Base-by-base conservation (phyloP, 768 basidiomycete genomes). In the Kwoniella botswanensis region DNA sequence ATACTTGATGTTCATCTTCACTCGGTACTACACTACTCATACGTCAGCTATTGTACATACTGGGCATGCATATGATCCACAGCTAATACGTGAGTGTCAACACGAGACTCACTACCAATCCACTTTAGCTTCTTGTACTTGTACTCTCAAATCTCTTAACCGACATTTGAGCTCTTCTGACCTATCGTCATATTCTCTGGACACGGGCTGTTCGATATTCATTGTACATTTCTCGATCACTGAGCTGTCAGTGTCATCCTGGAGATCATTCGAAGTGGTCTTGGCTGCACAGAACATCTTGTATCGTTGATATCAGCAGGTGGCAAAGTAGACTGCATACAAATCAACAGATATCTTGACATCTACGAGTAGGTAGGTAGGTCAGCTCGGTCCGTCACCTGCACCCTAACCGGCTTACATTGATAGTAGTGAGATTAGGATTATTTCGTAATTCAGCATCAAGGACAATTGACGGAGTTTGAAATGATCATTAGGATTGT, bases 1-100 rank as follows among this genome's bases (percentile, higher is more conserved):
- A 1, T 22, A 76, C 77, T 72, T 80, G 82, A 73, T 82, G 82
- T 63, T 80, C 82, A 52, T 82, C 82, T 61, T 80, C 82, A 56
- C 74, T 79, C 4, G 80, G 78, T 17, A 82, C 76, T 21, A 81
- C 71, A 63, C 82, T 82, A 62, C 7, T 12, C 29, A 24, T 18
- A 18, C 44, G n/a, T 21, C 17, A 26, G 58, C 11, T 13, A 41
- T 26, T 22, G 35, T 6, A 55, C 50, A 35, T 35, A 6, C 1
- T 1, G 35, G 35, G 6, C 6, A 35, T 35, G 35, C 4, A 35
- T 35, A 35, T 35, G 35, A 35, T 35, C 35, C 35, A 35, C 35
- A 35, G 35, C 35, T 35, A 7, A 35, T 35, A 35, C 35, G 35
- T 35, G 6, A 35, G 6, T 9, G 21, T 21, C 53, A 17, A 58